Base-by-base conservation (phyloP, 345 rosid genomes). In the Brassica incana region DNA sequence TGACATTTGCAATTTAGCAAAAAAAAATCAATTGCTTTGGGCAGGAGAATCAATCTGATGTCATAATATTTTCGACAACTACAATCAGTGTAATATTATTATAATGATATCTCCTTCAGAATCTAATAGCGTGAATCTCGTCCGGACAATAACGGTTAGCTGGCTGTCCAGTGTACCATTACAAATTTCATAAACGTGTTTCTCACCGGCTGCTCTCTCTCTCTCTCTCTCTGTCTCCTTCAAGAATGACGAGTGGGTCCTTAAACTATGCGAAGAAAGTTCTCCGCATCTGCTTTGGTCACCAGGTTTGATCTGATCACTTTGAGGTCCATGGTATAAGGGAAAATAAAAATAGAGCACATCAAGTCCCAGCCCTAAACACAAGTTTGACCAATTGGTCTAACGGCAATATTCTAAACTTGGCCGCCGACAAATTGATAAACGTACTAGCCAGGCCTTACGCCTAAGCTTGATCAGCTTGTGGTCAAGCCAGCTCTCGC, bases 231-330 rank as follows among this genome's bases (percentile, higher is more conserved):
- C 11, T 43, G 36, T 25, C 23, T 94, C 99, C 56, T 91, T 92
- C 40, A 97, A 88, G 52, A 84, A 86, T 74, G 89, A 87, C 71
- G 69, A 48, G 3, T 92, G 97, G 99, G 87, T 95, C 74, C 85
- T 89, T 78, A 87, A 83, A 83, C 92, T 95, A 6, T 88, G 95
- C 79, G 82, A 91, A 91, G 85, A 92, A 91, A 75, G 72, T 90
- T 54, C 90, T 92, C 7, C 95, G 97, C 2, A 84, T 95, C 79
- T 95, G 97, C 89, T 95, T 95, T 63, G 99, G 99, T 73, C 99
- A 95, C 72, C 97, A 92, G 97, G 97, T 94, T 52, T 48, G 2
- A 48, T 15, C 15, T 48, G 94, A 86, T 35, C 38, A 35, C 38
- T 35, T 35, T 35, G 38, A 35, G 38, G 38, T 35, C 38, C 38